phyloP scores from a whole-genome alignment of 2,329 filamentous ascomycete species.

The Mycogone perniciosa region DNA sequence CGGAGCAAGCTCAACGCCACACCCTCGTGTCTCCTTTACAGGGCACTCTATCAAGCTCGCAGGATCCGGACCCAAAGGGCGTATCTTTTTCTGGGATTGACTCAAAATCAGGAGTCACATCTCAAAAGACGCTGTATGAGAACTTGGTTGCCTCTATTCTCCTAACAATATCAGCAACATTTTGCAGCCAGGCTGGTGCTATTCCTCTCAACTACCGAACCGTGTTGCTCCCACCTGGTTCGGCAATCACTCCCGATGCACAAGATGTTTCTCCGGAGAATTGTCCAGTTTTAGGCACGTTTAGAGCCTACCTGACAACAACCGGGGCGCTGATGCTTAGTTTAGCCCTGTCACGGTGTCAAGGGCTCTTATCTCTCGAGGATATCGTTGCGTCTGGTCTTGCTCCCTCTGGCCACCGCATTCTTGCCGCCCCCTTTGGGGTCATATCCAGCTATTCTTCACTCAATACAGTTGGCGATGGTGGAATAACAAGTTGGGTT shows the following conservation, averaged over 20 bases:
- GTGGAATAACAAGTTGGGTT: constrained; percentile 31
- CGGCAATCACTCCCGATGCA: constrained; percentile 13
- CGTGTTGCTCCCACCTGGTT: constrained; percentile 37
- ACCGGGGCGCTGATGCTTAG: constrained; percentile 48
- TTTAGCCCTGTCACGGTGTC: constrained; percentile 41
- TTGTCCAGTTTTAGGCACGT: constrained; percentile 38
- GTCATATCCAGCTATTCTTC: constrained; percentile 26
- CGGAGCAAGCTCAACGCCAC: constrained; percentile 31
- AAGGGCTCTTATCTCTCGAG: constrained; percentile 41
- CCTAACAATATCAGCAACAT: constrained; percentile 42
- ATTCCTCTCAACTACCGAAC: constrained; percentile 49
- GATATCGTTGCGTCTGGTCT: constrained; percentile 36
- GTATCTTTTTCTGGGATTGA: constrained; percentile 23
- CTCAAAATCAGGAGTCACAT: constrained; percentile 17
- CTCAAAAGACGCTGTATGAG: constrained; percentile 43
- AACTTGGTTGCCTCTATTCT: constrained; percentile 49
- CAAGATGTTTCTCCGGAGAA: constrained; percentile 16
- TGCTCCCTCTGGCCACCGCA: constrained; percentile 35
- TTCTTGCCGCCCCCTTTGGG: constrained; percentile 52
- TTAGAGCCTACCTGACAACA: constrained; percentile 50
- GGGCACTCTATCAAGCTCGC: not conserved
- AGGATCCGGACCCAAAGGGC: constrained; percentile 24
- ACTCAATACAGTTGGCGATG: constrained; percentile 13
- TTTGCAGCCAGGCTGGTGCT: constrained; percentile 43
- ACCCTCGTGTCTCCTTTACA: constrained; percentile 12